These are phyloP conservation scores for Ceraceosorus guamensis DNA, from an alignment of 1,284 basidiomycete species.

Conservation along the genomic window DNA sequence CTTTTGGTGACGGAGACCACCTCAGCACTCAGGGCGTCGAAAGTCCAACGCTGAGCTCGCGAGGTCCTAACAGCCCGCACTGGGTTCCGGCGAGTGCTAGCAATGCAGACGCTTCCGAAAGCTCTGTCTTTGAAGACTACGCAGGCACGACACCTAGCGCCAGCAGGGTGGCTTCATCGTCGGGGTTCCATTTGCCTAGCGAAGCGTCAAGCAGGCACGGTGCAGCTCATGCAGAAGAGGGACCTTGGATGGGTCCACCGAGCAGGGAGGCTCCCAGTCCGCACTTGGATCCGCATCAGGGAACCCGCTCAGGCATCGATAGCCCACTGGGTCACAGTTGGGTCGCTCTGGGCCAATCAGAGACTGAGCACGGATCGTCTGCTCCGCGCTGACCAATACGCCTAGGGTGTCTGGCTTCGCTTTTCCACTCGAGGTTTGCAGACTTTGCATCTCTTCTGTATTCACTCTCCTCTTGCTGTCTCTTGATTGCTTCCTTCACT, in stretches of 20 bases:
- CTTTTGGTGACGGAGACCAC: constrained; percentile 12
- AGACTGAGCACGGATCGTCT: too few relatives aligned
- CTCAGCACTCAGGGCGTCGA: too few relatives aligned
- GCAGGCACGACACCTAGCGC: not conserved
- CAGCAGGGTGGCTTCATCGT: not conserved
- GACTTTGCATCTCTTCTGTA: too few relatives aligned
- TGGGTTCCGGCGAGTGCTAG: not conserved
- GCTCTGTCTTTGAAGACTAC: not conserved
- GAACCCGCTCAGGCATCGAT: not conserved
- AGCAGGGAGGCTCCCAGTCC: not conserved
- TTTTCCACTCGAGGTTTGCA: too few relatives aligned
- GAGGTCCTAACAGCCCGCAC: not conserved
- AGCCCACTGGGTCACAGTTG: constrained; percentile 6
- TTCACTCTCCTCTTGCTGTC: too few relatives aligned
- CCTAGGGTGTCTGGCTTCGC: too few relatives aligned
- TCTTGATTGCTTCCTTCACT: too few relatives aligned
- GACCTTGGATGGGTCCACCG: not conserved
- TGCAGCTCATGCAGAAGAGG: too few relatives aligned
- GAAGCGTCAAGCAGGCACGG: too few relatives aligned
- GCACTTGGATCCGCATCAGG: not conserved
- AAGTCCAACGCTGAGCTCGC: not conserved
- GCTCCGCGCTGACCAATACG: too few relatives aligned
- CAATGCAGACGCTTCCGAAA: not conserved
- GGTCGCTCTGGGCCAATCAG: constrained; percentile 6
- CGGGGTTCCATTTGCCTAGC: not conserved